These are phyloP conservation scores for Tylopilus balloui DNA, from an alignment of 768 basidiomycete species.

Conservation along the genomic window DNA sequence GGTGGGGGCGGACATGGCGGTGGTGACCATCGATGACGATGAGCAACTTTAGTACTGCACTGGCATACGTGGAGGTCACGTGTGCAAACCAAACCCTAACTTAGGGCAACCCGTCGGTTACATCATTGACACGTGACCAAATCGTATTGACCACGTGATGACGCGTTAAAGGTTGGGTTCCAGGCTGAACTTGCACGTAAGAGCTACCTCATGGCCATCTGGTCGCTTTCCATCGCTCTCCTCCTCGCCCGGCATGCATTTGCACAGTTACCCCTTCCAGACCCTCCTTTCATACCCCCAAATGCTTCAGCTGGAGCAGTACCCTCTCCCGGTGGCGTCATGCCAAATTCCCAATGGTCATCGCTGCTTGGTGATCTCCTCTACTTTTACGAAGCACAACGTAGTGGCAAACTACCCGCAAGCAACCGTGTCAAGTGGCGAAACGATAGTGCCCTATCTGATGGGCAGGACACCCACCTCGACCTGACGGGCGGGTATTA, in stretches of 20 bases:
- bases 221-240: conserved; percentile 13
- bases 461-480: conserved; percentile 68
- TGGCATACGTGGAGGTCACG: conserved; percentile 32
- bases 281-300: conserved; percentile 62
- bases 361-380: conserved; percentile 74
- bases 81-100: neutral
- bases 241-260: conserved; percentile 27
- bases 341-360: conserved; percentile 78
- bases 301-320: conserved; percentile 52
- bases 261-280: conserved; percentile 62
- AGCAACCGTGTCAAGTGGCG: conserved; percentile 81
- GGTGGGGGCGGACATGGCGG: conserved; percentile 26
- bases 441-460: conserved; percentile 72
- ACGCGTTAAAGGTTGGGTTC: conserved; percentile 8
- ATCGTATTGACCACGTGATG: conserved; percentile 19
- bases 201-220: conserved; percentile 14
- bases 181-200: neutral
- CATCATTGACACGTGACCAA: conserved; percentile 15
- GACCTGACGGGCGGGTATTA: conserved; percentile 88
- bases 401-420: conserved; percentile 68
- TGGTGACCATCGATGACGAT: conserved; percentile 1
- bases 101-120: too few species aligned
- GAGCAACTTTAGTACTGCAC: neutral
- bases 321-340: conserved; percentile 34
- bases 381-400: conserved; percentile 90